Percentiles rank a stretch among this genome's conserved stretches.
Evolutionary conservation across 352 stramenopile genomes (phyloP).

Genomic region (Globisporangium sylvaticum): DNA sequence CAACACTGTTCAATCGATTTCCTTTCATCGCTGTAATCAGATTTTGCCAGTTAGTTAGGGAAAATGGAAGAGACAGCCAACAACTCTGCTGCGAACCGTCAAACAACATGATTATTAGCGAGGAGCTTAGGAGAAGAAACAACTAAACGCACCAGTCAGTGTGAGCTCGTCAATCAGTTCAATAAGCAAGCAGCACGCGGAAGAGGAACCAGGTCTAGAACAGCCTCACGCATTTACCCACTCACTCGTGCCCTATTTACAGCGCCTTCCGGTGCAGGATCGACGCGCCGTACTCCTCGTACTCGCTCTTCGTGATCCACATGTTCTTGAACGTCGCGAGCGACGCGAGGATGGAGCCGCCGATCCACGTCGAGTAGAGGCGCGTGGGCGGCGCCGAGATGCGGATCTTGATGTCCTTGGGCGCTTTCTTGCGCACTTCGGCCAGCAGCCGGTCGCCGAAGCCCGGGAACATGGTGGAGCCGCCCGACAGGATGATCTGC

Average conservation of each 20-base stretch:
- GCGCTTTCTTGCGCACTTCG: constrained; percentile 90
- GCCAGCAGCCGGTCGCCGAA: constrained; percentile 94
- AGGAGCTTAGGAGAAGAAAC: too few relatives aligned
- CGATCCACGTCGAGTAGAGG: constrained; percentile 96
- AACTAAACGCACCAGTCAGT: too few relatives aligned
- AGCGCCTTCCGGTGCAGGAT: constrained; percentile 97
- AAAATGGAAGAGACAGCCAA: too few relatives aligned
- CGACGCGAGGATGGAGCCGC: constrained; percentile 96
- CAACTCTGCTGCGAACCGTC: too few relatives aligned
- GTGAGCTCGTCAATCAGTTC: too few relatives aligned
- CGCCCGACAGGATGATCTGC: constrained; percentile 92
- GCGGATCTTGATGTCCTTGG: constrained; percentile 91
- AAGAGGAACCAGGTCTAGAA: too few relatives aligned
- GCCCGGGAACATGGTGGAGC: constrained; percentile 94
- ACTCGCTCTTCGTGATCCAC: constrained; percentile 98
- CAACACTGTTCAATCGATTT: too few relatives aligned
- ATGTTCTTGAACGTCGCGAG: constrained; percentile 98
- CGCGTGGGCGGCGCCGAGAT: constrained; percentile 95
- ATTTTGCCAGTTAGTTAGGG: too few relatives aligned
- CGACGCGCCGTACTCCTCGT: constrained; percentile 95
- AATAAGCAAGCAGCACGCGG: too few relatives aligned
- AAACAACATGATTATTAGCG: too few relatives aligned
- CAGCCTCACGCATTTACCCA: too few relatives aligned
- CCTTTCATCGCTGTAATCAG: too few relatives aligned
- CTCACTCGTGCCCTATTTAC: constrained; percentile 31